Conservation (phyloP, 1,284 basidiomycete species). For the Puccinia hordei region DNA sequence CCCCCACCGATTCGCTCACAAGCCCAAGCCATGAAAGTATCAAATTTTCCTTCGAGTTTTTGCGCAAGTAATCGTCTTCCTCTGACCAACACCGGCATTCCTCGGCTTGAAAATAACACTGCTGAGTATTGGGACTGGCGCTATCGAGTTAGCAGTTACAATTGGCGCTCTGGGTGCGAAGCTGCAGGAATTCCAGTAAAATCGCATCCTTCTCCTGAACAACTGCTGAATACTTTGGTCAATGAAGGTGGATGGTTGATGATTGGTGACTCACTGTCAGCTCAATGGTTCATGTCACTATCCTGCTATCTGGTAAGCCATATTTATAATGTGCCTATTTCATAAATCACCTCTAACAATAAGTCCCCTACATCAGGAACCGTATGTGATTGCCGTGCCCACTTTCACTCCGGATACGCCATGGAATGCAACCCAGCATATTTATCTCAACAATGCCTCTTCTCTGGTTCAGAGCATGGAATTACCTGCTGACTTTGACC, state of each 20-base stretch:
- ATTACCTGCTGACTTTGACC: slow-evolving; percentile 28
- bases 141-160: slow-evolving; percentile 36
- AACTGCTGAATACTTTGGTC: slow-evolving; percentile 26
- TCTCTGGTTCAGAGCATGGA: slow-evolving; percentile 28
- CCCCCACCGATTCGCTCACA: slow-evolving; percentile 3
- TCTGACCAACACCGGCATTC: slow-evolving; percentile 32
- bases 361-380: neutral
- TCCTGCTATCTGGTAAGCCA: slow-evolving; percentile 43
- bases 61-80: slow-evolving; percentile 43
- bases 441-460: slow-evolving; percentile 35
- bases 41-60: slow-evolving; percentile 19
- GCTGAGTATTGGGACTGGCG: slow-evolving; percentile 46
- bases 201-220: slow-evolving; percentile 21
- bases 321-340: neutral
- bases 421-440: slow-evolving; percentile 46
- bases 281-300: slow-evolving; percentile 48
- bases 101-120: slow-evolving; percentile 34
- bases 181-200: slow-evolving; percentile 18
- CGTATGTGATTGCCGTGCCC: slow-evolving; percentile 27
- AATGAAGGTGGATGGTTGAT: slow-evolving; percentile 45
- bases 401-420: slow-evolving; percentile 33
- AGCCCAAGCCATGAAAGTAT: slow-evolving; percentile 29
- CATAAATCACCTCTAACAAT: neutral
- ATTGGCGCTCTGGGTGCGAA: slow-evolving; percentile 42
- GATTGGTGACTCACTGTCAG: slow-evolving; percentile 46